Base-by-base conservation (phyloP, 805 yeast genomes). In the Spathaspora boniae region DNA sequence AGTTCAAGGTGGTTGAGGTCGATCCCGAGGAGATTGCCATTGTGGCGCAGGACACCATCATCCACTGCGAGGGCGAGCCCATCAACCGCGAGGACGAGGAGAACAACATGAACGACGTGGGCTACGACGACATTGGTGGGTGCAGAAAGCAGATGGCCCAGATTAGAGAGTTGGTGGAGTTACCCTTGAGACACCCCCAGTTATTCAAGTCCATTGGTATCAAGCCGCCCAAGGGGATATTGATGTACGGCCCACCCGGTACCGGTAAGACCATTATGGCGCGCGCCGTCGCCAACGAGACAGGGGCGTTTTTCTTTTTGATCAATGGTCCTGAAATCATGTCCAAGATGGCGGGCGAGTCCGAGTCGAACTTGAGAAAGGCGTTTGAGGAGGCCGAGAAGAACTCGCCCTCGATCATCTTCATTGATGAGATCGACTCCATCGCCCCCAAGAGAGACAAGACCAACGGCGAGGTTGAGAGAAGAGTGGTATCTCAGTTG, bases 341-440 rank as follows among this genome's bases (percentile, higher is more conserved):
- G 98, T 89, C 98, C 37, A 93, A 93, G 70, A 93, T 93, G 98
- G 98, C 98, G 34, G 98, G 98, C 72, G 98, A 93, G 69, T 86
- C 96, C 12, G 98, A 93, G 70, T 85, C 95, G 23, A 93, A 93
- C 56, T 73, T 93, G 62, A 81, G 98, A 72, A 89, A 89, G 68
- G 98, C 98, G 2, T 93, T 93, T 53, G 98, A 93, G 69, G 98
- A 93, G 69, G 98, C 98, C 38, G 98, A 93, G 69, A 93, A 93
- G 70, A 91, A 93, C 62, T 93, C 98, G 11, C 98, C 98, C 12
- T 79, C 98, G 9, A 93, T 93, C 54, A 93, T 93, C 46, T 93
- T 93, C 71, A 93, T 93, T 56, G 98, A 93, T 69, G 98, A 93
- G 69, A 93, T 93, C 47, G 98, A 93, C 63, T 91, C 98, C 11